Base-by-base conservation (phyloP, 2,329 filamentous ascomycete species). In the Aureobasidium vineae region DNA sequence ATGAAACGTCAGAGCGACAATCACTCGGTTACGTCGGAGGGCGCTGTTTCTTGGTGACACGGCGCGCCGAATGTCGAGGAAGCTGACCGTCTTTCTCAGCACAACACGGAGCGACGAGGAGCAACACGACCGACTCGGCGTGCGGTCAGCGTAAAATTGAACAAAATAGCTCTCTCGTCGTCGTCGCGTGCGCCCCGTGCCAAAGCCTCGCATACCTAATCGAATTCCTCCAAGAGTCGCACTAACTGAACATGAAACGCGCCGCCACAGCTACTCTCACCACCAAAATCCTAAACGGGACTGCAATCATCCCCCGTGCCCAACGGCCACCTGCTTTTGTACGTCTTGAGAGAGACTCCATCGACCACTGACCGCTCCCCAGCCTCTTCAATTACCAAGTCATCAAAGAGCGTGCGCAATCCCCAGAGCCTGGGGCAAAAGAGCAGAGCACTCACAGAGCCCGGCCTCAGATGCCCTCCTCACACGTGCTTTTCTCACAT, bases 1-100 rank as follows among this genome's bases (percentile, higher is more conserved):
- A 63, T 63, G 59, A 63, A 63, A 63, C 59, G 59, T 63, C 59
- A 63, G 41, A 61, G 59, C 59, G 59, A 40, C 45, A 52, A 63
- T 63, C 59, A 63, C 59, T 61, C 57, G 59, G 59, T 50, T 52
- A 63, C 15, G 57, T 28, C 59, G 59, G 59, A 63, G 40, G 40
- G 15, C 3, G 23, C 11, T 43, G 40, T 45, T 45, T 45, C 23
- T 31, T 31, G 8, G 13, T 59, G 54, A 31, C 54, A 59, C 54
- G 54, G 21, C 16, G 26, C 23, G 13, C 38, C 40, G 26, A 43
- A 40, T 5, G 23, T 23, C 6, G 28, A 8, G 21, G 45, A 52
- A 26, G 21, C 45, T 50, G 59, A 28, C 19, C 53, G 33, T 26
- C 36, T 56, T 56, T 38, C 21, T 19, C 15, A 33, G 11, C 7